Evolutionary conservation across 2,329 filamentous ascomycete genomes (phyloP), one percentile per base, ranked within the genome.

Genomic region (Ophiosphaerella herpotricha): DNA sequence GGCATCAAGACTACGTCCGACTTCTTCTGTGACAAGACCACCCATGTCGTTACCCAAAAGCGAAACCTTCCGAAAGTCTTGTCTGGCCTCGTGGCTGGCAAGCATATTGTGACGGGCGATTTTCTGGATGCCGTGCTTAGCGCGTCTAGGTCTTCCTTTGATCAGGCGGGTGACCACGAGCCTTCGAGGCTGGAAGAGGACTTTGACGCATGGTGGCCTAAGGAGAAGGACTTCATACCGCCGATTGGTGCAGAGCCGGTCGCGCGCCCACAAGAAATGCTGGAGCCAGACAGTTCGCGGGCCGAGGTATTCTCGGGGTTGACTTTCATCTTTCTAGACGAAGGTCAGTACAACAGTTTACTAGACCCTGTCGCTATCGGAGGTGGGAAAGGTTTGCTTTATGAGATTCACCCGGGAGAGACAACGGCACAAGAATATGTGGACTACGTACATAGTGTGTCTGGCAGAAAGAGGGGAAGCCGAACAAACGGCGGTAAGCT

Each of bases 31-130:
- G 80, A 77, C 13, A 76, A 82, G 24, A 97, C 93, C 0, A 96
- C 93, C 0, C 92, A 97, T 72, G 88, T 96, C 9, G 85, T 97
- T 31, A 86, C 90, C 7, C 89, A 86, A 70, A 97, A 96, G 74
- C 83, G 94, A 40, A 99, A 97, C 70, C 93, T 91, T 0, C 83
- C 92, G 0, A 91, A 91, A 58, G 90, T 90, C 0, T 79, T 99
- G 2, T 91, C 95, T 67, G 93, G 90, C 2, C 78, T 99, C 8
- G 86, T 97, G 33, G 89, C 91, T 63, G 91, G 84, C 12, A 88
- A 83, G 71, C 84, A 86, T 60, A 86, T 97, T 36, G 91, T 97
- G 9, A 84, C 84, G 3, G 80, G 83, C 32, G 77, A 82, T 0
- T 97, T 89, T 60, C 78, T 96, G 12, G 85, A 91, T 55, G 87